Percentiles rank a stretch among this genome's conserved stretches.
Conservation (phyloP, 2,329 filamentous ascomycete genomes). For the Cordyceps pruinosa region DNA sequence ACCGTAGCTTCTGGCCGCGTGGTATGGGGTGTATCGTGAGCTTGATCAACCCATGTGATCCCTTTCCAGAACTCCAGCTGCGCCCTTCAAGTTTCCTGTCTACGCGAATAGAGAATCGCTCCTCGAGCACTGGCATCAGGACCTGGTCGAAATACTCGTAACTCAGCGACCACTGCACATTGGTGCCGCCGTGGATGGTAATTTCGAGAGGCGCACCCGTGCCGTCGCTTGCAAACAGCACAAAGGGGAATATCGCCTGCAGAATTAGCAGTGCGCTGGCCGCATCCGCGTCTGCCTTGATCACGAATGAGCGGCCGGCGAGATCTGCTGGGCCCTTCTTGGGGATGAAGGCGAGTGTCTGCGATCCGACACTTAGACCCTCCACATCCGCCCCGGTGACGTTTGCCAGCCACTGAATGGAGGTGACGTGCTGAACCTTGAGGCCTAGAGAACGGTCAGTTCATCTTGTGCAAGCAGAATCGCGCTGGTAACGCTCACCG, state of each 20-base stretch:
- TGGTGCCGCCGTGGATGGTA: slow-evolving; percentile 52
- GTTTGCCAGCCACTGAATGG: slow-evolving; percentile 46
- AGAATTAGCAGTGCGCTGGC: slow-evolving; percentile 52
- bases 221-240: slow-evolving; percentile 46
- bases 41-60: slow-evolving; percentile 35
- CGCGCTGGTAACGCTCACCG: slow-evolving; percentile 18
- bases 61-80: slow-evolving; percentile 45
- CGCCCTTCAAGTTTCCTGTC: slow-evolving; percentile 38
- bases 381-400: slow-evolving; percentile 44
- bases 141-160: slow-evolving; percentile 59
- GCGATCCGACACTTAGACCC: slow-evolving; percentile 45
- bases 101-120: slow-evolving; percentile 41
- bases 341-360: slow-evolving; percentile 42
- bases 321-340: slow-evolving; percentile 32
- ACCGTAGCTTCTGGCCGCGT: slow-evolving; percentile 30
- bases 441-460: slow-evolving; percentile 36
- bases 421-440: slow-evolving; percentile 53
- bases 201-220: slow-evolving; percentile 39
- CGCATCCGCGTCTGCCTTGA: slow-evolving; percentile 42
- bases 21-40: slow-evolving; percentile 33
- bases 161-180: slow-evolving; percentile 49
- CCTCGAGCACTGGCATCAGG: slow-evolving; percentile 46
- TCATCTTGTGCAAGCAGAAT: background rate
- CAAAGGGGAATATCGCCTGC: slow-evolving; percentile 53
- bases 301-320: slow-evolving; percentile 37